Conservation (phyloP, 805 yeast genomes). For the Maudiozyma serrabonitensis region DNA sequence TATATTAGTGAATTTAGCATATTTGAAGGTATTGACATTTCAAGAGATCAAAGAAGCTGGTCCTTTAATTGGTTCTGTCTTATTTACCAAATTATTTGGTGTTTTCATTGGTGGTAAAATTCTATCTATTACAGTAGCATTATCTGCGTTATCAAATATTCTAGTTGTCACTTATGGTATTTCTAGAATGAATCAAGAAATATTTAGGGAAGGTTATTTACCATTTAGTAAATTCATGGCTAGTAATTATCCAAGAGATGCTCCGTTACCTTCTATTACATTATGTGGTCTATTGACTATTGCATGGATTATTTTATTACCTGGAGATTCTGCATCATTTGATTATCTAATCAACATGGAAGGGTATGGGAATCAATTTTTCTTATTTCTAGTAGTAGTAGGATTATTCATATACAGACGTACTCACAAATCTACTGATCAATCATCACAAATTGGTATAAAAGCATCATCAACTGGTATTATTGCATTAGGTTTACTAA, state of each 20-base stretch:
- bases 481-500: conserved; percentile 35
- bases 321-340: conserved; percentile 31
- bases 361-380: conserved; percentile 39
- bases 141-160: conserved; percentile 55
- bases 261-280: conserved; percentile 44
- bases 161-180: conserved; percentile 51
- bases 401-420: conserved; percentile 49
- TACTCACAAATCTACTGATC: conserved; percentile 34
- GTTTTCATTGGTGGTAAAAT: conserved; percentile 41
- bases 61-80: conserved; percentile 47
- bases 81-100: conserved; percentile 50
- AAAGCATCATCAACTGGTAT: conserved; percentile 44
- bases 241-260: conserved; percentile 44
- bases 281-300: conserved; percentile 28
- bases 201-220: conserved; percentile 51
- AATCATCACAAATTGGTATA: conserved; percentile 37
- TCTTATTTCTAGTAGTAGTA: conserved; percentile 41
- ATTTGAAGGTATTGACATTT: conserved; percentile 43
- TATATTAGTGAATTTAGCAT: conserved; percentile 44
- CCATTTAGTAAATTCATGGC: conserved; percentile 47
- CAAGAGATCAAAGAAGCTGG: conserved; percentile 47
- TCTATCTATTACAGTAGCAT: conserved; percentile 46
- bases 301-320: conserved; percentile 28
- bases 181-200: conserved; percentile 56
- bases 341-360: conserved; percentile 38